These are phyloP conservation scores for Gaeumannomyces tritici DNA, from an alignment of 2,329 filamentous ascomycete genomes.

Conservation along the genomic window DNA sequence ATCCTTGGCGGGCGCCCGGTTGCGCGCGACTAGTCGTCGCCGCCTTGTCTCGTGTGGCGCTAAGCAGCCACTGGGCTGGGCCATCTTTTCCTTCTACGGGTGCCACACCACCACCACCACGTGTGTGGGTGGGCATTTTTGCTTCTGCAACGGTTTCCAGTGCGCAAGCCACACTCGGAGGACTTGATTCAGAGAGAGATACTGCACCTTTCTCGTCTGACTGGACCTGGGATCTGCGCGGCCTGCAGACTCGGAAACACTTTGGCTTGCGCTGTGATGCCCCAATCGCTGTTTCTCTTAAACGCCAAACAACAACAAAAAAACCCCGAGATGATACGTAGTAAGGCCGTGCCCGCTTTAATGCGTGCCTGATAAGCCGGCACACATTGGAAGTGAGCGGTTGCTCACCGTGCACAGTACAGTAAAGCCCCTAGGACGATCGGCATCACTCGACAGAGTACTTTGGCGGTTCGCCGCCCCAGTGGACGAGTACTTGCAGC, in stretches of 20 bases:
- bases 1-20: neutral
- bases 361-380: no score
- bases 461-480: neutral
- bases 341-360: neutral
- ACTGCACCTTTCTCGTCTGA: neutral
- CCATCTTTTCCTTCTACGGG: no score
- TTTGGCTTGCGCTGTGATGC: neutral
- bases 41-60: no score
- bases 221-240: neutral
- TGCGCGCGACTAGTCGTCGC: no score
- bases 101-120: no score
- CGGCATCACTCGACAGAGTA: neutral
- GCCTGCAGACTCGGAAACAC: neutral
- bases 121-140: neutral
- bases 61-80: neutral
- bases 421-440: neutral
- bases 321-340: neutral
- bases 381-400: no score
- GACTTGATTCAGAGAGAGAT: neutral
- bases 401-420: neutral
- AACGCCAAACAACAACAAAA: no score
- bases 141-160: neutral
- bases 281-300: no score
- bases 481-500: neutral
- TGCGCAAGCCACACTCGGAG: neutral